Evolutionary conservation across 2,329 filamentous ascomycete genomes (phyloP).

Genomic region (Fusarium xyrophilum): DNA sequence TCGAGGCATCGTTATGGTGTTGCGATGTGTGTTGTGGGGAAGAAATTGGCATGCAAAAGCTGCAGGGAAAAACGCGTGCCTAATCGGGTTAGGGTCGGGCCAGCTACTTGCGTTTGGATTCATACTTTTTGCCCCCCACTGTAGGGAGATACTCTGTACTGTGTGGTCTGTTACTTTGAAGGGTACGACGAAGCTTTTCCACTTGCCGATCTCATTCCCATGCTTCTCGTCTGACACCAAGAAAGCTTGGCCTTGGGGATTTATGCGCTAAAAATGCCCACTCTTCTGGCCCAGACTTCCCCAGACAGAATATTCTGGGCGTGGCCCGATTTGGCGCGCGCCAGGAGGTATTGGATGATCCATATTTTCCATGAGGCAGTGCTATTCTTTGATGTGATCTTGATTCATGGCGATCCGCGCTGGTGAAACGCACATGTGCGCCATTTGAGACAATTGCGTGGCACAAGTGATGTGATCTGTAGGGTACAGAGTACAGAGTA

Average conservation of each 20-base stretch:
- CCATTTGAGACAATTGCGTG: slow-evolving; percentile 34
- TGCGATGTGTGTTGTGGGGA: too few relatives aligned
- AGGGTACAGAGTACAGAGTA: too few relatives aligned
- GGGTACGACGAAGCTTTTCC: slow-evolving; percentile 8
- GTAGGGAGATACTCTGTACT: too few relatives aligned
- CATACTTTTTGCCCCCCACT: too few relatives aligned
- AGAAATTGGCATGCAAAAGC: too few relatives aligned
- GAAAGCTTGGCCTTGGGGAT: slow-evolving; percentile 23
- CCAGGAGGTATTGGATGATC: slow-evolving; percentile 15
- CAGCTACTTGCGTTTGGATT: too few relatives aligned
- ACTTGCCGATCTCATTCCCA: slow-evolving; percentile 27
- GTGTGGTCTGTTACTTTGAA: slow-evolving; percentile 3
- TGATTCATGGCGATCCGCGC: slow-evolving; percentile 30
- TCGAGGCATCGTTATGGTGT: too few relatives aligned
- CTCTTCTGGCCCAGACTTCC: slow-evolving; percentile 9
- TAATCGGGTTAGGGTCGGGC: too few relatives aligned
- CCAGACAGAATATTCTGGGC: slow-evolving; percentile 25
- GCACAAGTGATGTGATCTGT: slow-evolving; percentile 19
- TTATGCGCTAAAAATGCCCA: slow-evolving; percentile 11
- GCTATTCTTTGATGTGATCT: slow-evolving; percentile 2
- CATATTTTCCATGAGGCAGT: slow-evolving; percentile 14
- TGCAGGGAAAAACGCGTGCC: too few relatives aligned
- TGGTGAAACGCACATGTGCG: slow-evolving; percentile 27
- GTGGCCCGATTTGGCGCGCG: slow-evolving; percentile 10
- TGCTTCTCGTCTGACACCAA: slow-evolving; percentile 15